Conservation (phyloP, 106 monocot genomes). For the Allium cepa region DNA sequence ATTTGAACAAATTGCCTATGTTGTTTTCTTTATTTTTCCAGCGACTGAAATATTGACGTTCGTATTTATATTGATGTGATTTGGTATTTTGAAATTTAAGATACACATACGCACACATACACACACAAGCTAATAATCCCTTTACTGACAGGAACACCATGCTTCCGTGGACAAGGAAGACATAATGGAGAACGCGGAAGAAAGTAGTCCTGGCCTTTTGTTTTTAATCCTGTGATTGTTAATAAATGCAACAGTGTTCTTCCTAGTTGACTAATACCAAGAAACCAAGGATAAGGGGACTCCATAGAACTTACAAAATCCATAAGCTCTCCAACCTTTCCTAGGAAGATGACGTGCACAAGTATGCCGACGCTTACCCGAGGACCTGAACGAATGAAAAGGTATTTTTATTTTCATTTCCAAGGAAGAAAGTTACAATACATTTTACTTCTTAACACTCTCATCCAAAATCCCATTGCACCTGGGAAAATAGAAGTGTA, state of each 20-base stretch:
- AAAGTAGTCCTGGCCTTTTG: constrained; percentile 20
- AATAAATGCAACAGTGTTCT: constrained; percentile 26
- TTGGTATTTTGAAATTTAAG: too few species aligned
- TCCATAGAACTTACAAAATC: constrained; percentile 24
- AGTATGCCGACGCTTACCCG: constrained; percentile 24
- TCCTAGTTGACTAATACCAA: constrained; percentile 22
- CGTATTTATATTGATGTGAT: too few species aligned
- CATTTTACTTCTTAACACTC: too few species aligned
- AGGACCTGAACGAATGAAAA: constrained; percentile 12
- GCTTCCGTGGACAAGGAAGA: constrained; percentile 25
- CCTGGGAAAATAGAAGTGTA: too few species aligned
- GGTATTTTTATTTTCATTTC: too few species aligned
- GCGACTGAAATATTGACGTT: too few species aligned
- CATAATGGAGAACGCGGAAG: constrained; percentile 27
- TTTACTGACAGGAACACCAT: constrained; percentile 25
- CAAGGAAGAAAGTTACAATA: too few species aligned
- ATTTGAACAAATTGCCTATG: too few species aligned
- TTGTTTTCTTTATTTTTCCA: too few species aligned
- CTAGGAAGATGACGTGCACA: constrained; percentile 26
- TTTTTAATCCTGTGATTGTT: constrained; percentile 22
- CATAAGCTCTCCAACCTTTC: constrained; percentile 25
- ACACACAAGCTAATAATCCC: too few species aligned
- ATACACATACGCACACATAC: too few species aligned
- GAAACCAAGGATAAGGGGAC: constrained; percentile 30
- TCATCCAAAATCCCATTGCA: too few species aligned